Evolutionary conservation across 345 rosid genomes (phyloP).

Genomic region (Camelina neglecta): DNA sequence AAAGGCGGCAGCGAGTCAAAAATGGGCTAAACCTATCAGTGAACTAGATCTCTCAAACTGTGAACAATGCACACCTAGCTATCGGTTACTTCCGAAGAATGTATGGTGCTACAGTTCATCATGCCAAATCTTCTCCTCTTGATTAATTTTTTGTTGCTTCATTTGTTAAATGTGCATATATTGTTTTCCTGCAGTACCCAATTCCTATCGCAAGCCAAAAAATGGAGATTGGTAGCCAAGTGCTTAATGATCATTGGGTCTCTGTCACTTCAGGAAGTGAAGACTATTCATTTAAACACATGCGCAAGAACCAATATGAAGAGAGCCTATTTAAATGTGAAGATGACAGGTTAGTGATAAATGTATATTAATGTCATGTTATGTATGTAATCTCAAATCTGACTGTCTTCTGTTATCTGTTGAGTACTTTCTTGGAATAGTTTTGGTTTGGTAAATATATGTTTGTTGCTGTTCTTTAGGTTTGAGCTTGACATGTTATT

Average conservation of each 20-base stretch:
- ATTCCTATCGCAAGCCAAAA: constrained; percentile 84
- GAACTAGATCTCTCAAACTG: constrained; percentile 97
- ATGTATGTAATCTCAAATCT: neutral
- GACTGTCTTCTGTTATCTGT: constrained; percentile 10
- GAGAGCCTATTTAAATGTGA: constrained; percentile 95
- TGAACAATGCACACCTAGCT: constrained; percentile 97
- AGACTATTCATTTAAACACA: constrained; percentile 98
- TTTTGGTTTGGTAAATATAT: constrained; percentile 31
- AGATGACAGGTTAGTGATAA: constrained; percentile 83
- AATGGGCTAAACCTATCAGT: constrained; percentile 81
- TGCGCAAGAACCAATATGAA: constrained; percentile 99
- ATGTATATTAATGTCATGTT: neutral
- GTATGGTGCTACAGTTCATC: constrained; percentile 49
- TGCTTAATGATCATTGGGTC: constrained; percentile 96
- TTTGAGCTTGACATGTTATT: constrained; percentile 96
- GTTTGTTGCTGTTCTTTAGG: constrained; percentile 53
- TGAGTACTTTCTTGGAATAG: constrained; percentile 5
- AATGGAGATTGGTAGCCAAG: constrained; percentile 79
- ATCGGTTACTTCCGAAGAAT: constrained; percentile 90
- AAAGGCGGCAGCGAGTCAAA: constrained; percentile 76
- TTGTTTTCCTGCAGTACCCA: constrained; percentile 69
- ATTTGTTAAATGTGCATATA: constrained; percentile 27
- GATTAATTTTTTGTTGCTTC: constrained; percentile 25
- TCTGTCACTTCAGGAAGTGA: constrained; percentile 99
- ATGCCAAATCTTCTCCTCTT: constrained; percentile 4